Evolutionary conservation across 768 basidiomycete species (phyloP), one percentile per base, ranked within the genome.

Genomic region (Rhizopogon vulgaris): DNA sequence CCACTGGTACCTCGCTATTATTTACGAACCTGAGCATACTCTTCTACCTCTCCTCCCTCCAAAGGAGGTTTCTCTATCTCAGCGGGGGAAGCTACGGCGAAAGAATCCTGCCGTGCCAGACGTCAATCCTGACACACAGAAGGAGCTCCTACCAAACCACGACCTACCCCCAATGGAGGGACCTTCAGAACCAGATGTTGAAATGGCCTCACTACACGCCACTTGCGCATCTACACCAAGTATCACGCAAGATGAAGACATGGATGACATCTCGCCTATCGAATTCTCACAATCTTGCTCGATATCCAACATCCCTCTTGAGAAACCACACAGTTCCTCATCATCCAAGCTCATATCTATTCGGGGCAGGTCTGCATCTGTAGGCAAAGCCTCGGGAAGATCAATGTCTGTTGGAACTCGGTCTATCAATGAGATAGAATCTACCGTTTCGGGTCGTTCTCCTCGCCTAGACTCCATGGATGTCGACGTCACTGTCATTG

Each of bases 1-100:
- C 40, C 96, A 99, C 70, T 98, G 96, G 96, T 98, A 96, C 68
- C 80, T 98, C 38, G 94, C 91, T 14, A 83, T 98, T 55, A 95
- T 99, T 58, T 87, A 83, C 65, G 83, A 87, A 53, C 95, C 96
- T 0, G 82, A 80, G 49, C 67, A 74, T 43, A 70, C 78, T 6
- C 69, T 87, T 63, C 66, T 77, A 34, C 73, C 83, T 11, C 72
- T 76, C n/a, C 73, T 76, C 27, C 70, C 69, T 9, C 60, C 60
- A 37, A 62, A 64, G 46, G 48, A 48, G 30, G 56, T 53, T 34
- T 28, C 18, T 52, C 52, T 46, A 14, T 46, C 45, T 34, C 45
- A 46, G 30, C 27, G 52, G 37, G 36, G 53, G 25, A n/a, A 24
- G 9, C 37, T 32, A 45, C 41, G 48, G 41, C 48, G 43, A 24